phyloP scores from a whole-genome alignment of 257 asterid genomes.

The Petunia axillaris region DNA sequence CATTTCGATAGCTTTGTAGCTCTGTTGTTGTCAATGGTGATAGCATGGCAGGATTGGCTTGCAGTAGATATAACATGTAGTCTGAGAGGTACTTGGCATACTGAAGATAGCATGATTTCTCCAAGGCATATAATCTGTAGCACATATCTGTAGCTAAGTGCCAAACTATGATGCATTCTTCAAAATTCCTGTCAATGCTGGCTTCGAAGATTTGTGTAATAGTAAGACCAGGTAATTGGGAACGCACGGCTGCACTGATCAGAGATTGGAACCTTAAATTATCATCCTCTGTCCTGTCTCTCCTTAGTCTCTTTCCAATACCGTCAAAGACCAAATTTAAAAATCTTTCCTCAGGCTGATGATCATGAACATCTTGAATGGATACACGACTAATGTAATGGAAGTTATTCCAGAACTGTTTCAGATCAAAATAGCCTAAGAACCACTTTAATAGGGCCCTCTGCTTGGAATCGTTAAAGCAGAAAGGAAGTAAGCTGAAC shows the following conservation, averaged over 20 bases:
- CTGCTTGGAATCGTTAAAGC: constrained; percentile 1
- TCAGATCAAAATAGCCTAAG: constrained; percentile 12
- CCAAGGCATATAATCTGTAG: no score
- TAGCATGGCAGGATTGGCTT: neutral
- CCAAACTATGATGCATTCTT: neutral
- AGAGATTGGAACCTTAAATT: constrained; percentile 9
- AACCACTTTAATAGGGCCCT: neutral
- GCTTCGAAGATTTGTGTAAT: neutral
- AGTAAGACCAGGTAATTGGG: neutral
- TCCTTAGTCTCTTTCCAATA: neutral
- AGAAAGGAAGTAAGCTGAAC: constrained; percentile 6
- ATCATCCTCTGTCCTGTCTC: constrained; percentile 3
- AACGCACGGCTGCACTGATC: neutral
- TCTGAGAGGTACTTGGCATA: constrained; percentile 16
- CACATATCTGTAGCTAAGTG: neutral
- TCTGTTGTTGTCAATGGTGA: neutral
- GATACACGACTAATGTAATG: neutral
- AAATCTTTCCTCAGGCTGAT: neutral
- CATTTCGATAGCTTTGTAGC: neutral
- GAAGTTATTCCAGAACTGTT: constrained; percentile 4
- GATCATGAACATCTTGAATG: neutral
- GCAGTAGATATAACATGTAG: constrained; percentile 5
- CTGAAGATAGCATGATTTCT: no score
- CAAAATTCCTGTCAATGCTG: neutral
- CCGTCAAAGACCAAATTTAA: constrained; percentile 2